phyloP scores from a whole-genome alignment of 371 early-diverging fungal genomes.

The Circinella umbellata region DNA sequence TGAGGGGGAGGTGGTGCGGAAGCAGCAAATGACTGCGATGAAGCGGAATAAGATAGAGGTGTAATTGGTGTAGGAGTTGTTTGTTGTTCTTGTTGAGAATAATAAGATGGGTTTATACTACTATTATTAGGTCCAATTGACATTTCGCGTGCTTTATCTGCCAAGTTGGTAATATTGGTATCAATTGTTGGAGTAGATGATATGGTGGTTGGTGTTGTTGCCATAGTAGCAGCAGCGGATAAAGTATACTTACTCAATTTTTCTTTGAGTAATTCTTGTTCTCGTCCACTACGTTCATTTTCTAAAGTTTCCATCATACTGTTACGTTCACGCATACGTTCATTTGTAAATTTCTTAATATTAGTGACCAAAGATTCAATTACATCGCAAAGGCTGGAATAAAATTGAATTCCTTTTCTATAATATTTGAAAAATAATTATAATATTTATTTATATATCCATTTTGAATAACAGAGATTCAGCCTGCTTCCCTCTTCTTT shows the following conservation, averaged over 20 bases:
- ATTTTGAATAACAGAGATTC: too few relatives aligned
- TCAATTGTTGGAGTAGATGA: constrained; percentile 8
- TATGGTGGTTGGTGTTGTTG: background rate
- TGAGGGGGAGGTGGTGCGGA: background rate
- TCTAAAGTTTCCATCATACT: constrained; percentile 65
- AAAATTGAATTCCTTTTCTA: constrained; percentile 80
- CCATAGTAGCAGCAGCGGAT: constrained; percentile 25
- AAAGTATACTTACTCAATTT: constrained; percentile 58
- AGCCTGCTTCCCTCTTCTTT: background rate
- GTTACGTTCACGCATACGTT: constrained; percentile 73
- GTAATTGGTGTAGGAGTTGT: constrained; percentile 9
- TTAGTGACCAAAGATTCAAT: constrained; percentile 65
- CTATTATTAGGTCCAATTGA: constrained; percentile 5
- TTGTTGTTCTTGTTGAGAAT: background rate
- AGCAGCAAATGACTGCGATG: background rate
- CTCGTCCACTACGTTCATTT: constrained; percentile 64
- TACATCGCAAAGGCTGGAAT: constrained; percentile 70
- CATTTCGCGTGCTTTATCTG: constrained; percentile 15
- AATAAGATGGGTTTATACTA: background rate
- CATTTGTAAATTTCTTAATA: constrained; percentile 67
- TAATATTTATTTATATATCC: too few relatives aligned
- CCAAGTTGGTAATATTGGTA: background rate
- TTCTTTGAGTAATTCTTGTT: constrained; percentile 75
- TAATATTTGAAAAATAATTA: too few relatives aligned
- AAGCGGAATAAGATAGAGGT: constrained; percentile 3